Evolutionary conservation across 306 rosid genomes (phyloP), one percentile per base, ranked within the genome.

Genomic region (Pyrus bretschneideri): DNA sequence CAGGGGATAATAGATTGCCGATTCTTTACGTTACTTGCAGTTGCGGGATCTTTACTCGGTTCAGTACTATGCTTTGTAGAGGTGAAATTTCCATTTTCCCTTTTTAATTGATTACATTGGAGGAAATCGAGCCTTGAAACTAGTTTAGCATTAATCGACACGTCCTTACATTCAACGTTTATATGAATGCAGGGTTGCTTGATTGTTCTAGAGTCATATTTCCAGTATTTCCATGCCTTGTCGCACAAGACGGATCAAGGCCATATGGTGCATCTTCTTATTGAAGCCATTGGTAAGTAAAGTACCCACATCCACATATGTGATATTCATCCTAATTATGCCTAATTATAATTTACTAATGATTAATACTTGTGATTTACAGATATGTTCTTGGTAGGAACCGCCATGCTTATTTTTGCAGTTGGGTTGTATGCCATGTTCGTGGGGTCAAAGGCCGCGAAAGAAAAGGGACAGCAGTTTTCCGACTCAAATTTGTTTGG

Each of bases 361-460:
- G 54, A 49, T 15, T 49, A 15, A 3, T 74, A 3, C 35, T 25
- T 54, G 55, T 49, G 15, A 15, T 52, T 44, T 71, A 42, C 89
- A 88, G 91, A 88, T 54, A 79, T 81, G 91, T 88, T 83, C 79
- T 80, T 88, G 13, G 74, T 85, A 11, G 91, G 91, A 83, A 88
- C 81, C 3, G 87, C 87, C 73, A 57, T 88, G 86, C 75, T 88
- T 51, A 51, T 79, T 17, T 85, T 88, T 42, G 89, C 87, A 21
- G 63, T 83, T 42, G 87, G 91, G 51, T 55, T 88, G 35, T 88
- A 85, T 35, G 70, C 80, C 31, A 83, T 88, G 84, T 88, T 88
- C 62, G 79, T 85, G 18, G 83, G 86, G 45, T 61, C 81, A 46
- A 81, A 72, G 78, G 69, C 76, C 3, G 33, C 38, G 64, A 81